These are phyloP conservation scores for Alternaria solani DNA, from an alignment of 2,329 filamentous ascomycete genomes.

Conservation along the genomic window DNA sequence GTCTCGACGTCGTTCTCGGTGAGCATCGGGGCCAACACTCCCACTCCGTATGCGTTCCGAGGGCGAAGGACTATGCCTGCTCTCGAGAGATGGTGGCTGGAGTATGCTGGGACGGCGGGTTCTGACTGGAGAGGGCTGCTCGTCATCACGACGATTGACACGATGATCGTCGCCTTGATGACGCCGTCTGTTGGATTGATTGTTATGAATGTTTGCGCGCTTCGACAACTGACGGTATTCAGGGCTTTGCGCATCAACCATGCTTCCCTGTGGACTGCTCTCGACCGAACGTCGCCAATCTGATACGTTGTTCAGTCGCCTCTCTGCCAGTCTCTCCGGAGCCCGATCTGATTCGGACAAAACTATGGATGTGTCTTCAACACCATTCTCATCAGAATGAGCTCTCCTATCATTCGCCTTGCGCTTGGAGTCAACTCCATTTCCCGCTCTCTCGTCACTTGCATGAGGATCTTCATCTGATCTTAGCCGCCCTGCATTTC, in stretches of 20 bases:
- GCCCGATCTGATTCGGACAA: neutral
- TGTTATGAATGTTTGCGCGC: neutral
- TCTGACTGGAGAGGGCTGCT: neutral
- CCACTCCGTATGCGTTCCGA: neutral
- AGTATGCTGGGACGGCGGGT: neutral
- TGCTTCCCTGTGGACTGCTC: neutral
- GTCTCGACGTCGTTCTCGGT: neutral
- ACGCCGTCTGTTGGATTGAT: neutral
- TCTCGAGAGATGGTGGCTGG: neutral
- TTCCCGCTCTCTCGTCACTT: neutral
- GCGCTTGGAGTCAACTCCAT: neutral
- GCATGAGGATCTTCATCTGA: neutral
- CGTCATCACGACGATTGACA: neutral
- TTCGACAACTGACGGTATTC: neutral
- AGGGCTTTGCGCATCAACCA: neutral
- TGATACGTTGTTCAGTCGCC: neutral
- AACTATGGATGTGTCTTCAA: neutral
- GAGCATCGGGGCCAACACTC: accelerated
- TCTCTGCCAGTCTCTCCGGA: neutral
- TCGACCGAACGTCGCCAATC: neutral
- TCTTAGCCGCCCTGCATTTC: neutral
- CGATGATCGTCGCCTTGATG: neutral
- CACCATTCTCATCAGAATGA: neutral
- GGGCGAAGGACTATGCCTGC: neutral
- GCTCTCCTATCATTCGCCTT: neutral